Conservation (phyloP, 129 eudicot genomes). For the Flaveria bidentis region DNA sequence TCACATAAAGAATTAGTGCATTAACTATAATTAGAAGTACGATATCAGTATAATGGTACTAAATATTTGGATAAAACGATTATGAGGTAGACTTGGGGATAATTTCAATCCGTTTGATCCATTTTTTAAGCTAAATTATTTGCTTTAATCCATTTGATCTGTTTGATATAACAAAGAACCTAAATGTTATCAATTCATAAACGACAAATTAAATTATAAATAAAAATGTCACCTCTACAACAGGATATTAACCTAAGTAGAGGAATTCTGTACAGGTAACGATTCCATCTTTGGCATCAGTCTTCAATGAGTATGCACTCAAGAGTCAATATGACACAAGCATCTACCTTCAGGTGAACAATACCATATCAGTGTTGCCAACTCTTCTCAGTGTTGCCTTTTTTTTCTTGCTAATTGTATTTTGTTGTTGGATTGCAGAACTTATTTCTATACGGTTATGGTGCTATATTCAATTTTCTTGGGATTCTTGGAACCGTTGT, state of each 20-base stretch:
- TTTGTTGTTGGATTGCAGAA: constrained; percentile 52
- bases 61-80: not conserved
- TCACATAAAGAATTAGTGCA: not conserved
- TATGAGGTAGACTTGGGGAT: not conserved
- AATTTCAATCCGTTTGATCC: no score
- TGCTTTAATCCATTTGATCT: no score
- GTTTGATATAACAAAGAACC: no score
- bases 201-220: not conserved
- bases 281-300: constrained; percentile 97
- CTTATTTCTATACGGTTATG: constrained; percentile 89
- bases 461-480: constrained; percentile 95
- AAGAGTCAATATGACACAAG: constrained; percentile 98
- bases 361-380: not conserved
- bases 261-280: constrained; percentile 64
- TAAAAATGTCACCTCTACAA: not conserved
- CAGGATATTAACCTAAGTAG: not conserved
- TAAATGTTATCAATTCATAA: not conserved
- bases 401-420: not conserved
- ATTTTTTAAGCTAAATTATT: no score
- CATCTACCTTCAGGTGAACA: constrained; percentile 93
- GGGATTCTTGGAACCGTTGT: constrained; percentile 75
- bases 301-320: constrained; percentile 94
- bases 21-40: not conserved
- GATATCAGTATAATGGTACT: not conserved
- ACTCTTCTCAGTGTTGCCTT: not conserved